Evolutionary conservation across 2,329 filamentous ascomycete species (phyloP), one percentile per base, ranked within the genome.

Genomic region (Sphaerulina musiva): DNA sequence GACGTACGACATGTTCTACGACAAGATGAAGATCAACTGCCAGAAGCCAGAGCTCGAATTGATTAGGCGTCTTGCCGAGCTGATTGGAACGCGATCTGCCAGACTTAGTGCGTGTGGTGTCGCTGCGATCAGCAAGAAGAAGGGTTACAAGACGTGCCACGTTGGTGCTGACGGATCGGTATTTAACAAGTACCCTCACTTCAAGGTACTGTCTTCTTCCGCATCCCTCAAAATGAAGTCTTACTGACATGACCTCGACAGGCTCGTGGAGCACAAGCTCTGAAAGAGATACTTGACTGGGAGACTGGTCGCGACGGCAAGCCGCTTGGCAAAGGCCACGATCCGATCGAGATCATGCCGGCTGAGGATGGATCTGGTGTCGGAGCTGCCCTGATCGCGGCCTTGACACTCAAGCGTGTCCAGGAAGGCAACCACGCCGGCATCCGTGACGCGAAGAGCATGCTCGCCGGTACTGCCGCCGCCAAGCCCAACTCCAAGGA

Each of bases 141-240:
- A 96, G 81, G 81, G 82, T 63, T 92, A 91, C 73, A 75, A 86
- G 68, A 80, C 81, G 38, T 95, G 89, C 76, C 93, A 97, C 72
- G 93, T 98, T 41, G 93, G 93, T 65, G 93, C 93, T 48, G 93
- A 98, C 69, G 93, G 93, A 38, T 95, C 89, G 14, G 92, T 98
- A 51, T 98, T 98, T 78, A 96, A 95, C 80, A 97, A 97, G 73
- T 98, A 98, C 75, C 93, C 93, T 10, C 87, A 95, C 75, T 98
- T 98, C 82, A 96, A 96, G 79, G 64, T 66, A 53, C 43, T 51
- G 29, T 32, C 17, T n/a, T 10, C 6, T 17, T 2, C 20, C 34
- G 26, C 26, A 44, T 41, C 14, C 29, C 32, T 2, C 2, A 48
- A 10, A 20, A 32, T 34, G 1, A 42, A 17, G 26, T 14, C 2